Percentiles rank a stretch among this genome's conserved stretches.
Evolutionary conservation across 1,284 basidiomycete species (phyloP).

Genomic region (Ustilago esculenta): DNA sequence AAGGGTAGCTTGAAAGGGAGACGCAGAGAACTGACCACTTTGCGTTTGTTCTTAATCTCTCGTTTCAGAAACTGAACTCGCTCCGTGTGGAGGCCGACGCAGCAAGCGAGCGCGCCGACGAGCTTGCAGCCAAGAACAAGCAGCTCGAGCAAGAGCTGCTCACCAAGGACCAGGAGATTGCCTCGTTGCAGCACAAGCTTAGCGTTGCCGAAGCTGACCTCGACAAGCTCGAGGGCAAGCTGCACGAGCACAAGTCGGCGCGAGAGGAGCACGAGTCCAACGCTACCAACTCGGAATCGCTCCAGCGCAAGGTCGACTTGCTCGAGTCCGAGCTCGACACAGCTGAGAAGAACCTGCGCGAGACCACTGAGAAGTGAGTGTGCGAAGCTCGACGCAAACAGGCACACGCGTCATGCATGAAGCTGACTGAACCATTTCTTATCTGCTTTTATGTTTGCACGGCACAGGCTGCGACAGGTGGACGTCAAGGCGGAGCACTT

Average conservation of each 20-base stretch:
- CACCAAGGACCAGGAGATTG: slow-evolving; percentile 86
- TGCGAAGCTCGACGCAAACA: background rate
- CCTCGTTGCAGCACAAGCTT: slow-evolving; percentile 83
- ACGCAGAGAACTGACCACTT: slow-evolving; percentile 1
- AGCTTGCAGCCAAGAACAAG: slow-evolving; percentile 64
- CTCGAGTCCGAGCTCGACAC: slow-evolving; percentile 95
- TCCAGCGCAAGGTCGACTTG: slow-evolving; percentile 86
- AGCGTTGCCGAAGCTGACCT: slow-evolving; percentile 77
- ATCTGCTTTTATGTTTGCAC: background rate
- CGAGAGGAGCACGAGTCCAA: slow-evolving; percentile 79
- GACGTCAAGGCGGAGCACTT: slow-evolving; percentile 99
- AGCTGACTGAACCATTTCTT: slow-evolving; percentile 4
- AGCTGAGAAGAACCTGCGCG: slow-evolving; percentile 95
- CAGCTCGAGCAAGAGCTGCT: slow-evolving; percentile 80
- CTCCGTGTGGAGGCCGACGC: slow-evolving; percentile 87
- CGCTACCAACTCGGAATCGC: slow-evolving; percentile 79
- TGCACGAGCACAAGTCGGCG: slow-evolving; percentile 77
- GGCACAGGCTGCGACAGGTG: slow-evolving; percentile 86
- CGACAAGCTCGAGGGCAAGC: slow-evolving; percentile 79
- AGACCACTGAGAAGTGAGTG: slow-evolving; percentile 93
- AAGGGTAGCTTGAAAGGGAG: too few relatives aligned
- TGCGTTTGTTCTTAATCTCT: background rate
- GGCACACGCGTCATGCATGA: background rate
- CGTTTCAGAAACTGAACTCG: slow-evolving; percentile 72
- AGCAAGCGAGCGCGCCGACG: slow-evolving; percentile 70